phyloP scores from a whole-genome alignment of 2,329 filamentous ascomycete genomes.

The Zymoseptoria passerinii region DNA sequence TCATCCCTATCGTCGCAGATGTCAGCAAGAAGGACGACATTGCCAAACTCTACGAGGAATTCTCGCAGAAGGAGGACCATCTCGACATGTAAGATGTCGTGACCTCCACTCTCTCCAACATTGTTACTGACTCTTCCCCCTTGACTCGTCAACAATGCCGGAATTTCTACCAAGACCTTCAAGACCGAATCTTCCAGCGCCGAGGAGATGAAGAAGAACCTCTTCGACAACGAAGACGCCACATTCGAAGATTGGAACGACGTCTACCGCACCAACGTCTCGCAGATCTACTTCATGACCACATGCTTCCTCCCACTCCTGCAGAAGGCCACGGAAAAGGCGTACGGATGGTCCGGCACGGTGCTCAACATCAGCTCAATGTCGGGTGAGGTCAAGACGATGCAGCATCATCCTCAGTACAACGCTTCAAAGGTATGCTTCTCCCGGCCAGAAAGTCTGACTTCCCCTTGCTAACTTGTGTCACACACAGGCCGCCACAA shows the following conservation, averaged over 20 bases:
- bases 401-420: conserved; percentile 42
- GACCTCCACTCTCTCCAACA: background rate
- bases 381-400: conserved; percentile 38
- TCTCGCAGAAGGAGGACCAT: conserved; percentile 37
- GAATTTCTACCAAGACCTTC: conserved; percentile 35
- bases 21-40: conserved; percentile 39
- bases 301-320: conserved; percentile 41
- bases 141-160: conserved; percentile 41
- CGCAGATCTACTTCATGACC: conserved; percentile 41
- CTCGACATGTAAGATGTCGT: conserved; percentile 24
- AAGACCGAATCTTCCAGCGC: conserved; percentile 32
- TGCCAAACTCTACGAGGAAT: conserved; percentile 34
- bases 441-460: background rate
- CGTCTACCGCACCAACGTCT: conserved; percentile 41
- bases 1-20: conserved; percentile 40
- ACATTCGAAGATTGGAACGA: conserved; percentile 40
- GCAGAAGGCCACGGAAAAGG: conserved; percentile 35
- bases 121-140: conserved; percentile 17
- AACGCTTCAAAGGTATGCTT: conserved; percentile 30
- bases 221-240: conserved; percentile 36
- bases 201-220: conserved; percentile 37
- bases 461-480: background rate
- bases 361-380: conserved; percentile 43
- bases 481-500: conserved; percentile 39
- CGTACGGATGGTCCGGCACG: conserved; percentile 36